A percentile compares a stretch with the other conserved stretches of the same genome.
Evolutionary conservation across 345 rosid species (phyloP).

Genomic region (Physaria fendleri): DNA sequence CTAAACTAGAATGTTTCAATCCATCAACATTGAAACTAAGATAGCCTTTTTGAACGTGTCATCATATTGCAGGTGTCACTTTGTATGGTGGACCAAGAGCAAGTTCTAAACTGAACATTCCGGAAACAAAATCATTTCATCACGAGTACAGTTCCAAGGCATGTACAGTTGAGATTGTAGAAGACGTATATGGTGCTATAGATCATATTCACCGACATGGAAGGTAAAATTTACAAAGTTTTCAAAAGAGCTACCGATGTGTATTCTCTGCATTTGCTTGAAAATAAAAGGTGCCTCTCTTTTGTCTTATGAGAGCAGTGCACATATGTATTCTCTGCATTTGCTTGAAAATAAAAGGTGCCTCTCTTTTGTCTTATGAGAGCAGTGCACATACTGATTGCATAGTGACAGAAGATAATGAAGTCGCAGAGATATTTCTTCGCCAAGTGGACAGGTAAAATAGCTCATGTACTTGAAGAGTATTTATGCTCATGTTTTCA

Average conservation of each 20-base stretch:
- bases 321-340: constrained; percentile 56
- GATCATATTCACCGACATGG: constrained; percentile 90
- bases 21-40: not conserved
- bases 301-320: constrained; percentile 48
- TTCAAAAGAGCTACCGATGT: constrained; percentile 12
- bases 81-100: constrained; percentile 85
- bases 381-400: constrained; percentile 96
- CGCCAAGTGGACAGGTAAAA: constrained; percentile 77
- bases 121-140: constrained; percentile 57
- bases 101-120: constrained; percentile 46
- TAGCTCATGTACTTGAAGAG: not conserved
- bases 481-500: not conserved
- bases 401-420: constrained; percentile 67
- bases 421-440: constrained; percentile 68
- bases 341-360: constrained; percentile 18
- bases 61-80: constrained; percentile 52
- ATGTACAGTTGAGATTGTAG: constrained; percentile 87
- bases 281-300: constrained; percentile 13
- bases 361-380: constrained; percentile 22
- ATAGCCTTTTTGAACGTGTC: not conserved
- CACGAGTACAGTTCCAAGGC: constrained; percentile 84
- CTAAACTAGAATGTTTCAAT: not conserved
- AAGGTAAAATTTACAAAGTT: constrained; percentile 41
- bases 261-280: constrained; percentile 18
- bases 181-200: constrained; percentile 73